These are phyloP conservation scores for Syzygium aromaticum DNA, from an alignment of 345 rosid genomes.

Conservation along the genomic window DNA sequence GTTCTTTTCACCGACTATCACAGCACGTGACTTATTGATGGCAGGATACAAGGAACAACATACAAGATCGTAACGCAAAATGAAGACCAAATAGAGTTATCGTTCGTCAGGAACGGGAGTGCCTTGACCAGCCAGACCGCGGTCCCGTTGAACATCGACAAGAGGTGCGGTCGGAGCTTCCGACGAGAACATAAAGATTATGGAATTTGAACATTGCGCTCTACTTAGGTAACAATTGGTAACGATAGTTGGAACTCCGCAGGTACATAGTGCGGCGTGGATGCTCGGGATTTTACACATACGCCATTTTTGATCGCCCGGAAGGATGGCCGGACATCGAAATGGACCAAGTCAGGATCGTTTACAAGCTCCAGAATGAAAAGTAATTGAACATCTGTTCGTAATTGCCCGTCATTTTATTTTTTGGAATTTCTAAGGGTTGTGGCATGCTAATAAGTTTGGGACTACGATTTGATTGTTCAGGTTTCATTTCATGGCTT, in stretches of 20 bases:
- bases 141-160: constrained; percentile 80
- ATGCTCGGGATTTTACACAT: constrained; percentile 53
- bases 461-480: neutral
- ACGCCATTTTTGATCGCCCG: constrained; percentile 58
- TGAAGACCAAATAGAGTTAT: constrained; percentile 58
- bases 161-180: constrained; percentile 34
- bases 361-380: constrained; percentile 54
- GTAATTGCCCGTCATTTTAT: neutral
- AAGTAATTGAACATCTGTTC: constrained; percentile 19
- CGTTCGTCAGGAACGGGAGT: constrained; percentile 56
- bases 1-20: neutral
- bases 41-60: constrained; percentile 43
- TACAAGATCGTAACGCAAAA: constrained; percentile 33
- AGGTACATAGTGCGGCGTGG: constrained; percentile 77
- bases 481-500: constrained; percentile 79
- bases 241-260: neutral
- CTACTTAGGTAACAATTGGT: neutral
- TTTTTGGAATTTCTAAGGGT: neutral
- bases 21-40: neutral
- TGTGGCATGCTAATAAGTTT: neutral
- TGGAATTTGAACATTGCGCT: neutral
- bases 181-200: neutral
- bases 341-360: constrained; percentile 83
- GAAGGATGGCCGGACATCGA: constrained; percentile 79
- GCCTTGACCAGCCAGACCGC: constrained; percentile 7